Conservation (phyloP, 2,329 filamentous ascomycete genomes). For the Endothia cerciana region DNA sequence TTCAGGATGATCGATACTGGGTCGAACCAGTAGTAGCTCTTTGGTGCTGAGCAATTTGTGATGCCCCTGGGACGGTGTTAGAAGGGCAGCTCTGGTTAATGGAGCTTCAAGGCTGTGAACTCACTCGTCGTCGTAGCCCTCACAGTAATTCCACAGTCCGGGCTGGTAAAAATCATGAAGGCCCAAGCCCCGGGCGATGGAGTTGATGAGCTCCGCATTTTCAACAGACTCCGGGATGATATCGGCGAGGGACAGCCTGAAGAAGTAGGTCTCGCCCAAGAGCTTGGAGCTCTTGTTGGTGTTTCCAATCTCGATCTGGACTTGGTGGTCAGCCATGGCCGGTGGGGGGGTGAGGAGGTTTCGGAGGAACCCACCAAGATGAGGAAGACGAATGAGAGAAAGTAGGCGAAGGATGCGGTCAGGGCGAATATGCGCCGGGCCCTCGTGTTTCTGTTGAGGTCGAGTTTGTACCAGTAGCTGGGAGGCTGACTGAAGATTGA, state of each 20-base stretch:
- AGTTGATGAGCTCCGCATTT: conserved; percentile 79
- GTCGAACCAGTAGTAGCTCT: conserved; percentile 86
- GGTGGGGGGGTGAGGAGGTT: conserved; percentile 4
- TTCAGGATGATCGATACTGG: conserved; percentile 79
- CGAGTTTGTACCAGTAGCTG: conserved; percentile 37
- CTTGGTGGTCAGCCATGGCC: conserved; percentile 12
- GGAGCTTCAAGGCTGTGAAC: conserved; percentile 31
- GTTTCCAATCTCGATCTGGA: conserved; percentile 71
- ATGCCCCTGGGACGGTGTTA: conserved; percentile 65
- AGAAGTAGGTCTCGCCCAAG: conserved; percentile 77
- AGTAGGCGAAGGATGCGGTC: conserved; percentile 70
- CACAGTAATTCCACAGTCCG: conserved; percentile 89
- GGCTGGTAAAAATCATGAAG: conserved; percentile 95
- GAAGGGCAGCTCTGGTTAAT: background rate
- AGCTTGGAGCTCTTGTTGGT: conserved; percentile 60
- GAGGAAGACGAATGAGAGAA: conserved; percentile 76
- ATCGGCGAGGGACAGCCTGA: conserved; percentile 80
- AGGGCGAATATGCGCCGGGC: conserved; percentile 65
- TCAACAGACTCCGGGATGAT: conserved; percentile 76
- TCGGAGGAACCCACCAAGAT: conserved; percentile 62
- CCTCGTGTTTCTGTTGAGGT: conserved; percentile 49
- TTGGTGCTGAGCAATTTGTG: conserved; percentile 73
- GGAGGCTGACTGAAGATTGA: conserved; percentile 23
- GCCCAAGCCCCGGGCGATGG: conserved; percentile 81
- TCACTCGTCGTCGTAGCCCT: conserved; percentile 73